phyloP scores from a whole-genome alignment of 129 eudicot species.

The Chrysanthemum makinoi region DNA sequence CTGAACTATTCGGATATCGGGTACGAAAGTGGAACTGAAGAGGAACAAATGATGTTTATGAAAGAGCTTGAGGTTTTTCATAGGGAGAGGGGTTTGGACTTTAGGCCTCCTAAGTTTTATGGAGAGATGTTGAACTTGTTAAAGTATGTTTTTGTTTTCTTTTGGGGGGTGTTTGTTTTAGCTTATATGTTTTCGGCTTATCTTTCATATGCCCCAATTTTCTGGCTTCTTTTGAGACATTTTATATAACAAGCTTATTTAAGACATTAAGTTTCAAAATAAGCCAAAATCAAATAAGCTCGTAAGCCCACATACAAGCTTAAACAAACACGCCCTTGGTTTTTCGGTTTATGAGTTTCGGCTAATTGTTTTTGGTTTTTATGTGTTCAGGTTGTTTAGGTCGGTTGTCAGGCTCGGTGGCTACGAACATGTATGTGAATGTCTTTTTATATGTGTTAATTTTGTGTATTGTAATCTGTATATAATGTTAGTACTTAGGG shows the following conservation, averaged over 20 bases:
- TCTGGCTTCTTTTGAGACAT: no score
- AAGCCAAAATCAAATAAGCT: no score
- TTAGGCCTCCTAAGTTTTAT: conserved; percentile 82
- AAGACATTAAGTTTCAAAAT: no score
- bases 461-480: neutral
- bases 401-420: conserved; percentile 83
- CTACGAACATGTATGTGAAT: conserved; percentile 63
- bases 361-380: neutral
- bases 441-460: conserved; percentile 9
- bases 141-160: conserved; percentile 42
- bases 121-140: conserved; percentile 81
- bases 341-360: neutral
- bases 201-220: no score
- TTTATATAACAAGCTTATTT: no score
- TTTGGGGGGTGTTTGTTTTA: neutral
- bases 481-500: conserved; percentile 2
- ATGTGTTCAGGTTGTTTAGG: conserved; percentile 73
- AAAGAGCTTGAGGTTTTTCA: conserved; percentile 73
- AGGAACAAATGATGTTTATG: conserved; percentile 76
- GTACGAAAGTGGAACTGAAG: conserved; percentile 79
- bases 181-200: no score
- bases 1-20: conserved; percentile 30
- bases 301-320: no score
- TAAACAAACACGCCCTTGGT: no score
- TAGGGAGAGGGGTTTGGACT: conserved; percentile 67